Base-by-base conservation (phyloP, 2,329 filamentous ascomycete genomes). In the Trichoderma brevicompactum region DNA sequence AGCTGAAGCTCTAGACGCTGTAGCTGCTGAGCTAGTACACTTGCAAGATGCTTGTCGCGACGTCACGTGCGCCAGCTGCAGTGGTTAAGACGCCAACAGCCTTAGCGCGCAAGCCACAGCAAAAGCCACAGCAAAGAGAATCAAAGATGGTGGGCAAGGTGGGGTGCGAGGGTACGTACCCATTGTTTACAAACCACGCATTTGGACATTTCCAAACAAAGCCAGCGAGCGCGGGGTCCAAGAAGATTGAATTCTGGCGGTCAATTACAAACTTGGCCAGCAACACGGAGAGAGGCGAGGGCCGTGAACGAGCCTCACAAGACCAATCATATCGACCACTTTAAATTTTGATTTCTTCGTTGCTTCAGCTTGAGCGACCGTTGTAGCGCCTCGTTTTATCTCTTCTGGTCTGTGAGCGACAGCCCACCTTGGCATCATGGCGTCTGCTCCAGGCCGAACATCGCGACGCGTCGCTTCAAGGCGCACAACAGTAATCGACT, bases 401-500 rank as follows among this genome's bases (percentile, higher is more conserved):
- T 48, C 63, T n/a, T 40, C 36, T 59, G 63, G 54, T 40, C 34
- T 55, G 66, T 54, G 56, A 67, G 50, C 52, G 46, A 48, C 48
- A 66, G 50, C 62, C 61, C 54, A 52, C 67, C n/a, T 50, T 62
- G 70, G 55, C 69, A 78, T 78, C 75, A 75, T 75, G 63, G 70
- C 72, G 32, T 61, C 72, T 34, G 70, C 73, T 44, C 72, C 75
- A 52, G 75, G 79, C 61, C 78, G 79, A 64, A 74, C 77, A 56
- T 73, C 77, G 62, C 72, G 79, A 72, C 78, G 78, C 74, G 76
- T 80, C 66, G 81, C 82, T 43, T 77, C 90, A 60, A 86, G 92
- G 74, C 88, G 89, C 72, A 90, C 88, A 71, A 86, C 90, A 58
- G 84, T 96, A 54, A 81, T 94, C 66, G 92, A 96, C 69, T 92